Conservation (phyloP, 441 rosid species). For the Euphorbia celastroides region DNA sequence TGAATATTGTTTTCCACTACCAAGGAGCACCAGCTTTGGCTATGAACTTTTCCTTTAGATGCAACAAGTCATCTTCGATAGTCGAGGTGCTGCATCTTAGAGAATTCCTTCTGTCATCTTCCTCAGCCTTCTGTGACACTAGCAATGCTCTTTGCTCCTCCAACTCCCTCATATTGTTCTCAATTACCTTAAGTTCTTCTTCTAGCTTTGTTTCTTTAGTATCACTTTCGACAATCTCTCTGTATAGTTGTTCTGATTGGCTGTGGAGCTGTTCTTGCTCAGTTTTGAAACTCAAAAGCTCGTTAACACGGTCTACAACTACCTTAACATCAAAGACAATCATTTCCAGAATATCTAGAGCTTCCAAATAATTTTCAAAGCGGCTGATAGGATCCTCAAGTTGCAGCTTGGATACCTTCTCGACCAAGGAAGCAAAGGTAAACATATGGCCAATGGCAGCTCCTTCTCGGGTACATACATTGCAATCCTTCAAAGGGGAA, state of each 20-base stretch:
- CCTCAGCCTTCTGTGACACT: background rate
- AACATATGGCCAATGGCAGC: slow-evolving; percentile 13
- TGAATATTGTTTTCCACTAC: too few relatives aligned
- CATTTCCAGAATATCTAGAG: slow-evolving; percentile 9
- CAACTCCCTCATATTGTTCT: background rate
- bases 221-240: slow-evolving; percentile 1
- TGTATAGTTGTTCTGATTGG: background rate
- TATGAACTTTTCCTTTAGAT: too few relatives aligned
- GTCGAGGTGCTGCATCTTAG: background rate
- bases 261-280: slow-evolving; percentile 1
- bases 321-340: slow-evolving; percentile 15
- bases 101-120: background rate
- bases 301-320: background rate
- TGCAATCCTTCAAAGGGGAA: background rate
- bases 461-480: slow-evolving; percentile 6
- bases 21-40: too few relatives aligned
- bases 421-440: slow-evolving; percentile 1
- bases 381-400: background rate
- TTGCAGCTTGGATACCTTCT: too few relatives aligned
- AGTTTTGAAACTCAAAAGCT: slow-evolving; percentile 1
- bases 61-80: too few relatives aligned
- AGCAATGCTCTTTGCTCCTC: too few relatives aligned
- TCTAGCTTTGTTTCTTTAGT: background rate
- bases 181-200: background rate
- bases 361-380: slow-evolving; percentile 4